phyloP scores from a whole-genome alignment of 2,329 filamentous ascomycete genomes.

The Hysterium pulicare region DNA sequence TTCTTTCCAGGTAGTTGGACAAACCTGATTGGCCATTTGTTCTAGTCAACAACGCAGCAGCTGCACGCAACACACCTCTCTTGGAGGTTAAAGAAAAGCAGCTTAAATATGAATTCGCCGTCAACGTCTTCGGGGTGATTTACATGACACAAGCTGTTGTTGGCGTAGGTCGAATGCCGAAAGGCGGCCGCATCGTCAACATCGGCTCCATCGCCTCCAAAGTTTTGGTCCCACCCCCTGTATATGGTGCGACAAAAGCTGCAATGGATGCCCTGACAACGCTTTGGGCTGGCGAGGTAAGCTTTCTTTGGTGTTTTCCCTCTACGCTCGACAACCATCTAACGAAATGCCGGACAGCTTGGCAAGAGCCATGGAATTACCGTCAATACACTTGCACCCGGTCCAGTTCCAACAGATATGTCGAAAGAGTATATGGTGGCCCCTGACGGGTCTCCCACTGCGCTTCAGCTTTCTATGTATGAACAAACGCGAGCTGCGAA shows the following conservation, averaged over 20 bases:
- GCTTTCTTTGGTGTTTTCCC: neutral
- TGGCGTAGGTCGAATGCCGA: conserved; percentile 45
- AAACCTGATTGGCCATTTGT: no score
- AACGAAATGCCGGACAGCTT: conserved; percentile 30
- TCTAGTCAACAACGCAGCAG: conserved; percentile 29
- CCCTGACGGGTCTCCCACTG: conserved; percentile 47
- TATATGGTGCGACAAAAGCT: conserved; percentile 8
- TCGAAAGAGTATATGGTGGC: conserved; percentile 18
- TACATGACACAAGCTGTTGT: conserved; percentile 50
- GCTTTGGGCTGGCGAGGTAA: conserved; percentile 52
- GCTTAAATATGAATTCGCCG: conserved; percentile 48
- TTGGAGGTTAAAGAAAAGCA: conserved; percentile 43
- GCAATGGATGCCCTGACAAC: conserved; percentile 46
- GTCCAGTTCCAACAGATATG: conserved; percentile 55
- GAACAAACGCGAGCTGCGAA: conserved; percentile 48
- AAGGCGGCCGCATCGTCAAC: conserved; percentile 51
- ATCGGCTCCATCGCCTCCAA: conserved; percentile 51
- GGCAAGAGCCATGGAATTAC: conserved; percentile 51
- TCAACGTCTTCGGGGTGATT: conserved; percentile 52
- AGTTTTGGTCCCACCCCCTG: conserved; percentile 41
- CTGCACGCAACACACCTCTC: conserved; percentile 7
- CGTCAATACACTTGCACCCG: conserved; percentile 56
- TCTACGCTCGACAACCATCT: no score
- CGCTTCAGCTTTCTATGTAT: conserved; percentile 44
- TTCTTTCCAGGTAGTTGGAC: neutral